Conservation (phyloP, 2,329 filamentous ascomycete genomes). For the Xylariales sp. region DNA sequence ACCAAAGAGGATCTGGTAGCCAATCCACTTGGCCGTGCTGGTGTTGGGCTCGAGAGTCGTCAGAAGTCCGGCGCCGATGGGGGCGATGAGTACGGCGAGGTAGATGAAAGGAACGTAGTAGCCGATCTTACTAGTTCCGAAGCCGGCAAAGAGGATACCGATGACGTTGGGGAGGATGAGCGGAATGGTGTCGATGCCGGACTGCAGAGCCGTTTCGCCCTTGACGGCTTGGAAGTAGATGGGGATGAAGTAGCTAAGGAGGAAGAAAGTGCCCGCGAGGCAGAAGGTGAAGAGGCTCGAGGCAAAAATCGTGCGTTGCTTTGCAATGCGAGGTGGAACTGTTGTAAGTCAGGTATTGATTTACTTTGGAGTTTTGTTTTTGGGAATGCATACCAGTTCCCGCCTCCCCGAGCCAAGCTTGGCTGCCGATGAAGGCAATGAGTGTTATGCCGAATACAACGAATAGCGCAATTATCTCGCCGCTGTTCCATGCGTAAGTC, state of each 20-base stretch:
- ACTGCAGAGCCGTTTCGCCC: not conserved
- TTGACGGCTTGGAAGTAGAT: not conserved
- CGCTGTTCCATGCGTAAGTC: not conserved
- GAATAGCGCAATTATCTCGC: not conserved
- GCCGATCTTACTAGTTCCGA: slow-evolving; percentile 21
- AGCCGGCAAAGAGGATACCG: slow-evolving; percentile 23
- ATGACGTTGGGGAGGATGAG: slow-evolving; percentile 26
- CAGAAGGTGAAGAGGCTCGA: not conserved
- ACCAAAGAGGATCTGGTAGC: not conserved
- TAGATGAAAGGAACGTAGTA: slow-evolving; percentile 29
- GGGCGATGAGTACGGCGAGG: not conserved
- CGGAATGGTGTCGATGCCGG: not conserved
- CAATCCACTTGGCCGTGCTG: not conserved
- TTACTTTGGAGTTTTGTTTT: too few species aligned
- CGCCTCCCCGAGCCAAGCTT: too few species aligned
- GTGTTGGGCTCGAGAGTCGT: not conserved
- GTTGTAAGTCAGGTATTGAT: too few species aligned
- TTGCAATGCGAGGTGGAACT: not conserved
- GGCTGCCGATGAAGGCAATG: not conserved
- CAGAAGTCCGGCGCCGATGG: not conserved
- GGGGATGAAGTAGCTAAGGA: not conserved
- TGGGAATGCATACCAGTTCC: too few species aligned
- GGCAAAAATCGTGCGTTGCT: not conserved
- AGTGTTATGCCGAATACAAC: not conserved
- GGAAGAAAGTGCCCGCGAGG: not conserved